A percentile compares a stretch with the other conserved stretches of the same genome.
Conservation (phyloP, 2,329 filamentous ascomycete species). For the Hypoxylon sp. region DNA sequence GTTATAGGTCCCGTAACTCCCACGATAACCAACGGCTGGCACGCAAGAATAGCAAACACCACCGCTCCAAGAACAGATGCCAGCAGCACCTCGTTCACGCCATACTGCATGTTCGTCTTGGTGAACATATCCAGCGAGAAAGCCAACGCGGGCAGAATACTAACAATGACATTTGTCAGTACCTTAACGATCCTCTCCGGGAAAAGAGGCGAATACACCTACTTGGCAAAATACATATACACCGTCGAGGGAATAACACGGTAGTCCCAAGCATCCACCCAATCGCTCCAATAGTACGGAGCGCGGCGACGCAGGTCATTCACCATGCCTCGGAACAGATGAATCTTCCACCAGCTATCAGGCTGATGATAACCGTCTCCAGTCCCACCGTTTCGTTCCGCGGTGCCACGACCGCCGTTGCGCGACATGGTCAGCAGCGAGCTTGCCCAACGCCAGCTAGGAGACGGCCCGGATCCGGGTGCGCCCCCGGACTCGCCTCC, state of each 20-base stretch:
- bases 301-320: conserved; percentile 78
- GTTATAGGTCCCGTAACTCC: conserved; percentile 92
- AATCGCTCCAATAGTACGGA: conserved; percentile 84
- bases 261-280: conserved; percentile 89
- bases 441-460: conserved; percentile 23
- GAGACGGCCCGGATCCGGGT: conserved; percentile 6
- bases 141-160: conserved; percentile 85
- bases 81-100: conserved; percentile 90
- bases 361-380: conserved; percentile 1
- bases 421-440: conserved; percentile 26
- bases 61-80: conserved; percentile 83
- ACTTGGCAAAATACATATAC: conserved; percentile 98
- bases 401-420: too few species aligned
- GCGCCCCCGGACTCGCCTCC: conserved; percentile 12
- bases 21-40: conserved; percentile 88
- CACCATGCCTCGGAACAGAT: conserved; percentile 79
- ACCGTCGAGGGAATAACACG: conserved; percentile 85
- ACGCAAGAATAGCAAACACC: conserved; percentile 81
- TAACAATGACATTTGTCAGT: conserved; percentile 54
- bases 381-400: too few species aligned
- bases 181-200: too few species aligned
- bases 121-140: conserved; percentile 95
- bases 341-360: conserved; percentile 75
- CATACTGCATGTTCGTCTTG: conserved; percentile 84
- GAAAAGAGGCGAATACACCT: conserved; percentile 43